A percentile compares a stretch with the other conserved stretches of the same genome.
Conservation (phyloP, 2,329 filamentous ascomycete species). For the Capronia epimyces region DNA sequence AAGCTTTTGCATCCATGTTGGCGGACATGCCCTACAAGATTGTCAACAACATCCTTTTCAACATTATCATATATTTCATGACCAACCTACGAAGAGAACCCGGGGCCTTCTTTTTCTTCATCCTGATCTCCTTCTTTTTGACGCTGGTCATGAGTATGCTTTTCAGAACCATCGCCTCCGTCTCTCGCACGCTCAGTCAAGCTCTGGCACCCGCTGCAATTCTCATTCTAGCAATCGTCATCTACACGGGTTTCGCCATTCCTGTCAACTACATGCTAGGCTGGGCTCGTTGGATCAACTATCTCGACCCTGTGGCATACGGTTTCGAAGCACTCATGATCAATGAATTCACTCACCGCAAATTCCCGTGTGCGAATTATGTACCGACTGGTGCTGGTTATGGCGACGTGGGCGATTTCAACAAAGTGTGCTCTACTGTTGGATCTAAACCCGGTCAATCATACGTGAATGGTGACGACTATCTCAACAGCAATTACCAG, state of each 20-base stretch:
- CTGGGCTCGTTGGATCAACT: constrained; percentile 66
- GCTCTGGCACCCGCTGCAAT: constrained; percentile 55
- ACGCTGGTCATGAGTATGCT: constrained; percentile 49
- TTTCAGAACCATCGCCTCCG: constrained; percentile 65
- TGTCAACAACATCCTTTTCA: constrained; percentile 68
- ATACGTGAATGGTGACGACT: constrained; percentile 55
- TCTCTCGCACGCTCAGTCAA: constrained; percentile 60
- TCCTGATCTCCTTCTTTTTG: constrained; percentile 60
- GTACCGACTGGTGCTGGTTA: constrained; percentile 56
- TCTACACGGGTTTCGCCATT: constrained; percentile 64
- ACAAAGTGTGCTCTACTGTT: constrained; percentile 34
- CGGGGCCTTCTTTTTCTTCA: constrained; percentile 78
- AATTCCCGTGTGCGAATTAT: constrained; percentile 52
- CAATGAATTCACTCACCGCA: constrained; percentile 54
- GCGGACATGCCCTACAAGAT: constrained; percentile 81
- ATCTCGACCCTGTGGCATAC: constrained; percentile 61
- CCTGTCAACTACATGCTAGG: constrained; percentile 53
- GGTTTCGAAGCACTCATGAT: constrained; percentile 57
- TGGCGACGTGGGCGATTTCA: constrained; percentile 38
- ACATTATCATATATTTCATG: constrained; percentile 80
- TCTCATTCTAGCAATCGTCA: constrained; percentile 53
- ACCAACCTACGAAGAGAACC: constrained; percentile 69
- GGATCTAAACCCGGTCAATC: constrained; percentile 53
- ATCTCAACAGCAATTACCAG: constrained; percentile 50
- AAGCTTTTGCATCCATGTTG: constrained; percentile 82